phyloP scores from a whole-genome alignment of 768 basidiomycete species.

The Termitomyces sp. region DNA sequence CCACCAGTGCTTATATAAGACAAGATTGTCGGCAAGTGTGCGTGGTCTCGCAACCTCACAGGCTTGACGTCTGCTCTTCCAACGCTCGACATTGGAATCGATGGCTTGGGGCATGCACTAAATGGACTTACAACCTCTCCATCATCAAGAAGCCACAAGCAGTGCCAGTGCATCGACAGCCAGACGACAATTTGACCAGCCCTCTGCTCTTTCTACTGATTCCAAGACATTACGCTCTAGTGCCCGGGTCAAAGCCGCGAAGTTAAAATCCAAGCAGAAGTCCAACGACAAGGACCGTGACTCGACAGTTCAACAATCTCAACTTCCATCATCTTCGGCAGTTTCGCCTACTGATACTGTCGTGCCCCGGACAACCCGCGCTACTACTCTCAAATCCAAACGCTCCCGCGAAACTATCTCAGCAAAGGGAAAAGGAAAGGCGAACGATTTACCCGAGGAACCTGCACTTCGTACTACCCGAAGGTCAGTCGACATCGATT shows the following conservation, averaged over 20 bases:
- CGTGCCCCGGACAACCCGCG: slow-evolving; percentile 37
- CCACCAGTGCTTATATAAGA: slow-evolving; percentile 43
- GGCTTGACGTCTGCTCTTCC: slow-evolving; percentile 27
- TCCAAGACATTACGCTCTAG: slow-evolving; percentile 64
- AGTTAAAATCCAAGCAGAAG: slow-evolving; percentile 63
- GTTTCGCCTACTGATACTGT: slow-evolving; percentile 27
- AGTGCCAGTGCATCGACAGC: slow-evolving; percentile 49
- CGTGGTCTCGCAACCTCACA: slow-evolving; percentile 23
- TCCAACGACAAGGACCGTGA: slow-evolving; percentile 51
- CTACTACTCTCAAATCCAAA: slow-evolving; percentile 40
- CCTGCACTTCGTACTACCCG: slow-evolving; percentile 43
- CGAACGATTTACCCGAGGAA: slow-evolving; percentile 54
- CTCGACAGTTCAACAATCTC: slow-evolving; percentile 25
- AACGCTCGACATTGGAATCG: slow-evolving; percentile 46
- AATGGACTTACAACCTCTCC: slow-evolving; percentile 83
- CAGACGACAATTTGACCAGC: slow-evolving; percentile 37
- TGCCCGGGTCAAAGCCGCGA: slow-evolving; percentile 71
- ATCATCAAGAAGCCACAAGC: slow-evolving; percentile 68
- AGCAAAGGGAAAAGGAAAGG: slow-evolving; percentile 63
- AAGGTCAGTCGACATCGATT: slow-evolving; percentile 46
- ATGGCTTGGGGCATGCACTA: slow-evolving; percentile 87
- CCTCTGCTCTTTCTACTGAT: slow-evolving; percentile 36
- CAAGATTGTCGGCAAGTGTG: slow-evolving; percentile 29
- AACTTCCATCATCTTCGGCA: slow-evolving; percentile 24
- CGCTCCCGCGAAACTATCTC: slow-evolving; percentile 45